Evolutionary conservation across 129 eudicot species (phyloP), one percentile per base, ranked within the genome.

Genomic region (Helianthus annuus): DNA sequence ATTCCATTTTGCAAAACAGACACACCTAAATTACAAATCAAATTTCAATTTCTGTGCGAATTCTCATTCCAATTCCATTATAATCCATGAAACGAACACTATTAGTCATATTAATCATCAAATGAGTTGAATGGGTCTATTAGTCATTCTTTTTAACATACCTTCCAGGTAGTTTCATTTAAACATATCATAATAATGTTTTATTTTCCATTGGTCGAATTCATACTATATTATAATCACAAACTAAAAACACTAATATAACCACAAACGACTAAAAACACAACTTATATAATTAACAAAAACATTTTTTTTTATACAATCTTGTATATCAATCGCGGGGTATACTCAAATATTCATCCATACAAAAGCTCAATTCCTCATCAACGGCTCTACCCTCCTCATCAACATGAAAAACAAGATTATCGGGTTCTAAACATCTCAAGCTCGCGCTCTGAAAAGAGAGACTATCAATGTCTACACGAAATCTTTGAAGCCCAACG

Each of bases 401-500:
- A 60, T 79, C 83, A 9, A 69, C 75, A 52, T 78, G 79, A 56
- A 89, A 68, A 15, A 88, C 76, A 3, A 78, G 12, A 76, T 82
- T 83, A 58, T 74, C 71, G 2, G 72, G 67, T 55, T 90, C 96
- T 55, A 90, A 81, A 62, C 96, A 85, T 62, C 91, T 85, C 79
- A 87, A 51, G 52, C 78, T 83, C 3, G 78, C 70, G 59, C 97
- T 83, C 8, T 69, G 84, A 40, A 87, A 81, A 3, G 86, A 88
- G 3, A 80, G 2, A 36, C 87, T 81, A 13, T 90, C 97, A 71
- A 90, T 83, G 40, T 83, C 89, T 34, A 87, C 81, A 27, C 24
- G 81, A 79, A 90, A 90, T 70, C 86, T 85, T 72, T 87, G 85
- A 71, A 90, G 83, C 60, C 86, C 82, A 73, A 90, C 79, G 32